Percentiles rank a stretch among this genome's conserved stretches.
Conservation (phyloP, 2,329 filamentous ascomycete genomes). For the Epichloe baconii region DNA sequence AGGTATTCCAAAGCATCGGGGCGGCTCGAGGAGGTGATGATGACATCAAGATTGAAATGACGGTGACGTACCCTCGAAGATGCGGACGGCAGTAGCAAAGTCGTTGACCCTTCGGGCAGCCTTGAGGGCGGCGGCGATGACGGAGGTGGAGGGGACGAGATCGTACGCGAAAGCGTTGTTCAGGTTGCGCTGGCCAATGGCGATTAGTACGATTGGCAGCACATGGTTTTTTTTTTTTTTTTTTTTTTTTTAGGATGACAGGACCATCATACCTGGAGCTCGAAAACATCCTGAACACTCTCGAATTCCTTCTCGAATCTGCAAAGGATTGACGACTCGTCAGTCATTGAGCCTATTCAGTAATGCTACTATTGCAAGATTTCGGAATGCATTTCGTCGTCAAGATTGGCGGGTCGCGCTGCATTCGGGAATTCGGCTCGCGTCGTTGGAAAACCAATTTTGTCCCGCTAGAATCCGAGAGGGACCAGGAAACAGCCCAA, state of each 20-base stretch:
- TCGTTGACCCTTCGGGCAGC: slow-evolving; percentile 95
- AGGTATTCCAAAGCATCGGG: too few species aligned
- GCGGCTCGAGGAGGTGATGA: not conserved
- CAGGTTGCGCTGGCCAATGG: slow-evolving; percentile 56
- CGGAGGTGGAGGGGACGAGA: slow-evolving; percentile 87
- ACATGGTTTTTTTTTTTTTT: slow-evolving; percentile 2
- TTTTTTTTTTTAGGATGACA: too few species aligned
- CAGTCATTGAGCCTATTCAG: slow-evolving; percentile 15
- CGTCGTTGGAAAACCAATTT: not conserved
- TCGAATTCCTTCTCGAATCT: slow-evolving; percentile 99
- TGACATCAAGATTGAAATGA: not conserved
- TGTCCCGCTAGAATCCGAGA: not conserved
- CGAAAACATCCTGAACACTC: slow-evolving; percentile 92
- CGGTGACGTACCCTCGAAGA: slow-evolving; percentile 80
- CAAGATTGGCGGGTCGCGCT: not conserved
- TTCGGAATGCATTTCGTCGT: not conserved
- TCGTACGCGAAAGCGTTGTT: slow-evolving; percentile 99
- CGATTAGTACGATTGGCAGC: slow-evolving; percentile 4
- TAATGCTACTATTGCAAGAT: not conserved
- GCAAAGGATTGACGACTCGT: slow-evolving; percentile 9
- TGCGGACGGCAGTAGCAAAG: slow-evolving; percentile 92
- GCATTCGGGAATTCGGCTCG: not conserved
- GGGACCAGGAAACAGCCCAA: not conserved
- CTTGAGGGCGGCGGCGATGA: slow-evolving; percentile 81
- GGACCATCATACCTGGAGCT: slow-evolving; percentile 72